phyloP scores from a whole-genome alignment of 257 asterid genomes.

The Leonotis leonurus region DNA sequence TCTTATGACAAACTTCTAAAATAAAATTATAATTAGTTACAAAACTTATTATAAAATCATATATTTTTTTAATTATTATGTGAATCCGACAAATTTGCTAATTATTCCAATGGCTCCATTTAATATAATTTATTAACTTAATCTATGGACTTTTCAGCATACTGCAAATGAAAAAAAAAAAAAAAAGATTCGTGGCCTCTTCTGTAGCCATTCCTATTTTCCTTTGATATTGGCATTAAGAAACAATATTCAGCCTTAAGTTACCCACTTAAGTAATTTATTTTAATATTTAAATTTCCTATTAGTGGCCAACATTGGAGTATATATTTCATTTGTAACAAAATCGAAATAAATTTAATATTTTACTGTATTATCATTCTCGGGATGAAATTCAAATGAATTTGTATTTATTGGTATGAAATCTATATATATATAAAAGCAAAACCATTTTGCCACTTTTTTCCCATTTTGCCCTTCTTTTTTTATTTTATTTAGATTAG shows the following conservation, averaged over 20 bases:
- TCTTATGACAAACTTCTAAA: neutral
- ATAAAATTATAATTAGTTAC: neutral
- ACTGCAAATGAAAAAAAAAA: no score
- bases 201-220: neutral
- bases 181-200: constrained; percentile 5
- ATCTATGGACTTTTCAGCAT: neutral
- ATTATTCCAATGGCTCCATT: neutral
- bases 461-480: no score
- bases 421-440: no score
- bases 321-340: no score
- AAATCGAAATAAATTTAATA: no score
- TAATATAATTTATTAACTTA: neutral
- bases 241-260: neutral
- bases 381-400: no score
- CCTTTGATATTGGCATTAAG: neutral
- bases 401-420: no score
- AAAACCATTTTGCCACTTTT: no score
- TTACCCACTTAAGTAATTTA: neutral
- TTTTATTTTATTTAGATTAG: no score
- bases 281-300: no score
- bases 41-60: neutral
- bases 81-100: neutral
- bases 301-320: no score
- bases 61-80: neutral
- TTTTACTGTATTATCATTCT: no score